Evolutionary conservation across 441 rosid genomes (phyloP).

Genomic region (Bruguiera hainesii): DNA sequence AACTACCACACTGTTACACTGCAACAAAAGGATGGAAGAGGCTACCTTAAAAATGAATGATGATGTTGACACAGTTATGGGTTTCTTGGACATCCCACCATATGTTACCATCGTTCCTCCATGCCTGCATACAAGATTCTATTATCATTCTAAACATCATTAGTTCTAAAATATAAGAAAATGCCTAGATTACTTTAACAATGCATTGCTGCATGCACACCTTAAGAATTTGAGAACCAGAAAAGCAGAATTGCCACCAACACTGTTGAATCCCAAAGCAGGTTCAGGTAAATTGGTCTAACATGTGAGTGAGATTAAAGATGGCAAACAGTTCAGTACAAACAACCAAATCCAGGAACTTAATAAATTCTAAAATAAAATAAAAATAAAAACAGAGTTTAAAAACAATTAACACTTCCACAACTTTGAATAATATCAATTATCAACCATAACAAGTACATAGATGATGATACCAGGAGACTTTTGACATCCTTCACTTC

Average conservation of each 20-base stretch:
- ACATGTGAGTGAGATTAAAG: constrained; percentile 17
- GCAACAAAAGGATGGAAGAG: not conserved
- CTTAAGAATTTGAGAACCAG: constrained; percentile 77
- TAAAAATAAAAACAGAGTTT: not conserved
- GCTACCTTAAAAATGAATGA: constrained; percentile 79
- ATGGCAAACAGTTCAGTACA: constrained; percentile 8
- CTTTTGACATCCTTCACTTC: constrained; percentile 74
- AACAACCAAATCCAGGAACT: constrained; percentile 11
- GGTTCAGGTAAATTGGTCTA: constrained; percentile 66
- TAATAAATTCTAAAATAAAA: not conserved
- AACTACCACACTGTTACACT: not conserved
- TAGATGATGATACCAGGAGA: constrained; percentile 58
- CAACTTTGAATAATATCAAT: constrained; percentile 11
- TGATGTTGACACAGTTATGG: constrained; percentile 74
- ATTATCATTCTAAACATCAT: constrained; percentile 12
- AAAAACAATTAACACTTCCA: constrained; percentile 15
- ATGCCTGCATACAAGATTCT: constrained; percentile 35
- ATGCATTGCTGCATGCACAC: constrained; percentile 26
- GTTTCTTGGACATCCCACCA: constrained; percentile 92
- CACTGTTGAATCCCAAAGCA: constrained; percentile 78
- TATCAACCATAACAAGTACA: constrained; percentile 18
- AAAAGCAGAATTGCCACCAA: constrained; percentile 87
- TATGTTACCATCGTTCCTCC: constrained; percentile 92
- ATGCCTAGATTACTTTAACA: constrained; percentile 1
- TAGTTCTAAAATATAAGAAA: constrained; percentile 7